A percentile compares a stretch with the other conserved stretches of the same genome.
Evolutionary conservation across 2,329 filamentous ascomycete genomes (phyloP).

Genomic region (Waltergamsia citrina): DNA sequence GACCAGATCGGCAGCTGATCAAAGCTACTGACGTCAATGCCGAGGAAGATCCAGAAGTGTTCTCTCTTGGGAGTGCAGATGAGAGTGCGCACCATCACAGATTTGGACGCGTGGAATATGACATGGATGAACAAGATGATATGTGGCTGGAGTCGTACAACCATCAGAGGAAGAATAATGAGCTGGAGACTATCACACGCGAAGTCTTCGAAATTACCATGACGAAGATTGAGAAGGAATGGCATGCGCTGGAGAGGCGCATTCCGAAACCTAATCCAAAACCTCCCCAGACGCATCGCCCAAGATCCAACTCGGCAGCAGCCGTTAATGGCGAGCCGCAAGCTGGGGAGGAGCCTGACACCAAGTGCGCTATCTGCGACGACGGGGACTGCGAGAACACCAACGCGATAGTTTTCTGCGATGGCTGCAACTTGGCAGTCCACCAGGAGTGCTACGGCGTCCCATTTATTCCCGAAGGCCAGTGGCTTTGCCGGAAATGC

Average conservation of each 20-base stretch:
- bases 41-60: slow-evolving; percentile 46
- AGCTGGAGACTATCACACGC: slow-evolving; percentile 76
- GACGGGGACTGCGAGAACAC: slow-evolving; percentile 99
- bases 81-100: slow-evolving; percentile 21
- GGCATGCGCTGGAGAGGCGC: slow-evolving; percentile 89
- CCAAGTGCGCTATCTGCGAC: slow-evolving; percentile 94
- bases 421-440: slow-evolving; percentile 93
- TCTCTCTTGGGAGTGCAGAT: slow-evolving; percentile 11
- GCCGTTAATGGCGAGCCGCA: slow-evolving; percentile 90
- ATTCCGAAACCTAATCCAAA: slow-evolving; percentile 97
- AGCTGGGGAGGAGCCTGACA: slow-evolving; percentile 83
- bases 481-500: slow-evolving; percentile 96
- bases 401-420: slow-evolving; percentile 97
- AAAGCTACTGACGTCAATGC: slow-evolving; percentile 50
- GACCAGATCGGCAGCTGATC: slow-evolving; percentile 64
- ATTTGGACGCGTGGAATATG: slow-evolving; percentile 87
- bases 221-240: slow-evolving; percentile 98
- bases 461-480: slow-evolving; percentile 95
- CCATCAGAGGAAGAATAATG: slow-evolving; percentile 59
- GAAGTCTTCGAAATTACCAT: slow-evolving; percentile 97
- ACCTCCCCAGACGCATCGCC: slow-evolving; percentile 86
- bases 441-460: slow-evolving; percentile 99
- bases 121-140: slow-evolving; percentile 99
- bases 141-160: slow-evolving; percentile 91
- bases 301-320: slow-evolving; percentile 85